A percentile compares a stretch with the other conserved stretches of the same genome.
Conservation (phyloP, 345 rosid species). For the Turnera subulata region DNA sequence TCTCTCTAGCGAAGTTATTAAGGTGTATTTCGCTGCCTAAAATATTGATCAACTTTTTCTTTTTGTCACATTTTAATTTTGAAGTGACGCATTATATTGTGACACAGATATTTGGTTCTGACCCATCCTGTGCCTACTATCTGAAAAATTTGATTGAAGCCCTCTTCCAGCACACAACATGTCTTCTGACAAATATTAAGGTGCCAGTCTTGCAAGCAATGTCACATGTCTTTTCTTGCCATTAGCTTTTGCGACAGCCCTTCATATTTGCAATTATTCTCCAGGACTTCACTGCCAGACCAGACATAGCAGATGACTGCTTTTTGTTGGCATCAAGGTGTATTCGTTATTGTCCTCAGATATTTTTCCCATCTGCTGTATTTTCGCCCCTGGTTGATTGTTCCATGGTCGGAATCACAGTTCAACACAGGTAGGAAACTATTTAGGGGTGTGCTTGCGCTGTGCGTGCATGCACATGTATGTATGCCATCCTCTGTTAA, state of each 20-base stretch:
- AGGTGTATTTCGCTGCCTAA: too few relatives aligned
- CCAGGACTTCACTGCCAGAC: slow-evolving; percentile 92
- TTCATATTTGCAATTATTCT: slow-evolving; percentile 20
- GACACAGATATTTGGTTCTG: slow-evolving; percentile 93
- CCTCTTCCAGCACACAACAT: slow-evolving; percentile 75
- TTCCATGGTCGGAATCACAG: slow-evolving; percentile 77
- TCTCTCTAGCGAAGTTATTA: slow-evolving; percentile 98
- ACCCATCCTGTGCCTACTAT: slow-evolving; percentile 81
- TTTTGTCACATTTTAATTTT: not conserved
- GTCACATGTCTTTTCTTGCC: slow-evolving; percentile 8
- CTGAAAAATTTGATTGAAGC: slow-evolving; percentile 84
- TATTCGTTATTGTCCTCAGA: slow-evolving; percentile 89
- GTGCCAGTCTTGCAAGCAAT: slow-evolving; percentile 32
- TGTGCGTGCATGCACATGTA: not conserved
- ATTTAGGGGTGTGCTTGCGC: not conserved
- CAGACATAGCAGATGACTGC: slow-evolving; percentile 97
- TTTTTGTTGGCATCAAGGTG: slow-evolving; percentile 93
- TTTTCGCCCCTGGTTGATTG: slow-evolving; percentile 83
- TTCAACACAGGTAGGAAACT: slow-evolving; percentile 74
- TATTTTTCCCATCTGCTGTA: slow-evolving; percentile 74
- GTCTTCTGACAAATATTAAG: slow-evolving; percentile 83
- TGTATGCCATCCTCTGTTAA: too few relatives aligned
- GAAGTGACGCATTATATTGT: slow-evolving; percentile 16
- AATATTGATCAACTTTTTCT: too few relatives aligned
- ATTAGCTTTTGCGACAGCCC: not conserved